Conservation (phyloP, 1,284 basidiomycete genomes). For the Psilocybe mexicana region DNA sequence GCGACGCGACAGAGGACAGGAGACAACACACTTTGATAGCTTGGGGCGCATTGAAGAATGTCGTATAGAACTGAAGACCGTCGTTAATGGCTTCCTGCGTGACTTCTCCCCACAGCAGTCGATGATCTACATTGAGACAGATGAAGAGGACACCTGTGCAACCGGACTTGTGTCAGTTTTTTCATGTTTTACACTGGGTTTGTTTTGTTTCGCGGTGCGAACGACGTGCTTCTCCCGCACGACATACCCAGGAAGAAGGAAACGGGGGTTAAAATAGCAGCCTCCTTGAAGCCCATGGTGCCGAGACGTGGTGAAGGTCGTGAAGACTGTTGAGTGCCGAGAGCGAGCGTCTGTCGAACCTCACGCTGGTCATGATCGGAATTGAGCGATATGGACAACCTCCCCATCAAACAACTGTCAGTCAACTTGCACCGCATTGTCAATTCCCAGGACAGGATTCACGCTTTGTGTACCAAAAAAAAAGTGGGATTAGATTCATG, state of each 20-base stretch:
- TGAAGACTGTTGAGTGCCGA: background rate
- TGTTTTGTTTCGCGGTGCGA: background rate
- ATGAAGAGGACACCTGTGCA: constrained; percentile 80
- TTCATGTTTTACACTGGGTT: background rate
- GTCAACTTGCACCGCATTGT: constrained; percentile 3
- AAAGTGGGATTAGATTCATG: constrained; percentile 15
- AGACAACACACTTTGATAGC: constrained; percentile 72
- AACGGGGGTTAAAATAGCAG: constrained; percentile 77
- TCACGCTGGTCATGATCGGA: constrained; percentile 3
- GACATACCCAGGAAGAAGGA: constrained; percentile 79
- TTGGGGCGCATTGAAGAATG: constrained; percentile 87
- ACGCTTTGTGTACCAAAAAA: background rate
- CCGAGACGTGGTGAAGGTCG: constrained; percentile 15
- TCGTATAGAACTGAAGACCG: constrained; percentile 85
- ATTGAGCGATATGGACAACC: constrained; percentile 3
- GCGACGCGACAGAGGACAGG: background rate
- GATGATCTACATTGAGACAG: constrained; percentile 85
- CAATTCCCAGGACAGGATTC: background rate
- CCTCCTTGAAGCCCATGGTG: constrained; percentile 82
- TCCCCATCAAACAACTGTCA: background rate
- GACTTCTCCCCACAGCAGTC: constrained; percentile 68
- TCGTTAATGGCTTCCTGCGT: constrained; percentile 68
- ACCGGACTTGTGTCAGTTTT: background rate
- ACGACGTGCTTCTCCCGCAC: background rate
- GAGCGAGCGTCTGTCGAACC: constrained; percentile 3